phyloP scores from a whole-genome alignment of 2,329 filamentous ascomycete species.

The Beauveria asiatica region DNA sequence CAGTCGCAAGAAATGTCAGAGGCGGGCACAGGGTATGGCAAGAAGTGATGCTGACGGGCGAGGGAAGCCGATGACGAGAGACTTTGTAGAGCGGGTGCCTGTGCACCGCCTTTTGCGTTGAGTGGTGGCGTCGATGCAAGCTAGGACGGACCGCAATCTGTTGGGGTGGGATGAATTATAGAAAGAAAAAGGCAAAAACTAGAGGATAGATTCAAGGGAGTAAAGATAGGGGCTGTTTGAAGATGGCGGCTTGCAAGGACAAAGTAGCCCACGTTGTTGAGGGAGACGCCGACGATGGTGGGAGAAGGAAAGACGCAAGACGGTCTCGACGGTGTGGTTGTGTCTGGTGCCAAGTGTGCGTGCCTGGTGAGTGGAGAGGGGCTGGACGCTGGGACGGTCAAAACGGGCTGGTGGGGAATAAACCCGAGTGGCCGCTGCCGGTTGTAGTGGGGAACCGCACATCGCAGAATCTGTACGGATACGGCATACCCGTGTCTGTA shows the following conservation, averaged over 20 bases:
- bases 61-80: conserved; percentile 5
- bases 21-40: neutral
- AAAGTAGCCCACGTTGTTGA: neutral
- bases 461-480: too few relatives aligned
- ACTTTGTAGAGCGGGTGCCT: neutral
- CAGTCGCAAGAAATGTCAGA: neutral
- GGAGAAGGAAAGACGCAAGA: neutral
- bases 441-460: neutral
- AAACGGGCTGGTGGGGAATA: neutral
- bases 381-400: too few relatives aligned
- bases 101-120: conserved; percentile 7
- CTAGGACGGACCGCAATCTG: neutral
- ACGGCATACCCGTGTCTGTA: neutral
- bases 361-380: neutral
- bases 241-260: neutral
- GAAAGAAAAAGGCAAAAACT: neutral
- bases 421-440: conserved; percentile 4
- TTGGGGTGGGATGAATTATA: neutral
- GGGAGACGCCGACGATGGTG: neutral
- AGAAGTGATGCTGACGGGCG: neutral
- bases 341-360: neutral
- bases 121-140: neutral
- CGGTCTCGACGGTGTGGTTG: too few relatives aligned
- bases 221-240: neutral
- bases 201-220: neutral